Conservation (phyloP, 208 protist species). For the Leptomonas seymouri region DNA sequence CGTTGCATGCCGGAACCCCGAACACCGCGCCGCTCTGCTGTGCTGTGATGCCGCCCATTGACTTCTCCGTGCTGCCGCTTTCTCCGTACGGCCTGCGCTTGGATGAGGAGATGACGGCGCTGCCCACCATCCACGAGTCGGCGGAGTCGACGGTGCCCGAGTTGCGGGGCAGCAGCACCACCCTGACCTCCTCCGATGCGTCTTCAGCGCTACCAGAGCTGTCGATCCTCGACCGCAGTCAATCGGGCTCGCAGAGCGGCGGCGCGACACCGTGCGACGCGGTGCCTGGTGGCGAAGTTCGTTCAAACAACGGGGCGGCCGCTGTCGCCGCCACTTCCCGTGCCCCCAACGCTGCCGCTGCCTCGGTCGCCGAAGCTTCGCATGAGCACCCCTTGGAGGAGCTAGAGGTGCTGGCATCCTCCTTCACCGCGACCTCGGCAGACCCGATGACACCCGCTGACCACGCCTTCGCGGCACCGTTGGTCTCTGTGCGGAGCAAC, state of each 20-base stretch:
- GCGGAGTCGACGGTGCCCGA: constrained; percentile 14
- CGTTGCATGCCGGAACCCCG: constrained; percentile 1
- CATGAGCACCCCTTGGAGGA: not conserved
- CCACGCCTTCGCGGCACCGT: not conserved
- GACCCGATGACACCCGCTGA: not conserved
- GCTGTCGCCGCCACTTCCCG: not conserved
- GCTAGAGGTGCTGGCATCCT: constrained; percentile 4
- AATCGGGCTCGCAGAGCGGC: constrained; percentile 11
- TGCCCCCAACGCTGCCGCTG: not conserved
- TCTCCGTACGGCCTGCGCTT: constrained; percentile 8
- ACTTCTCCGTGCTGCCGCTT: not conserved
- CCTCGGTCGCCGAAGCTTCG: not conserved
- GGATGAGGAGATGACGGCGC: not conserved
- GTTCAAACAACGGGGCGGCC: not conserved
- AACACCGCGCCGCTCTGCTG: too few relatives aligned
- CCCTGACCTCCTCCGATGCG: constrained; percentile 10
- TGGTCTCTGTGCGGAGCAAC: not conserved
- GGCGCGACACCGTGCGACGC: not conserved
- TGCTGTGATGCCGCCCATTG: too few relatives aligned
- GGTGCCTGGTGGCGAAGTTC: not conserved
- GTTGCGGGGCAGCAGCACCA: not conserved
- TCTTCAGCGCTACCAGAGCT: constrained; percentile 7
- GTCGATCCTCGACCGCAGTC: not conserved
- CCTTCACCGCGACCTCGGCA: not conserved
- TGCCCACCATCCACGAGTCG: constrained; percentile 16